A percentile compares a stretch with the other conserved stretches of the same genome.
Conservation (phyloP, 208 protist species). For the Leishmania amazonensis region DNA sequence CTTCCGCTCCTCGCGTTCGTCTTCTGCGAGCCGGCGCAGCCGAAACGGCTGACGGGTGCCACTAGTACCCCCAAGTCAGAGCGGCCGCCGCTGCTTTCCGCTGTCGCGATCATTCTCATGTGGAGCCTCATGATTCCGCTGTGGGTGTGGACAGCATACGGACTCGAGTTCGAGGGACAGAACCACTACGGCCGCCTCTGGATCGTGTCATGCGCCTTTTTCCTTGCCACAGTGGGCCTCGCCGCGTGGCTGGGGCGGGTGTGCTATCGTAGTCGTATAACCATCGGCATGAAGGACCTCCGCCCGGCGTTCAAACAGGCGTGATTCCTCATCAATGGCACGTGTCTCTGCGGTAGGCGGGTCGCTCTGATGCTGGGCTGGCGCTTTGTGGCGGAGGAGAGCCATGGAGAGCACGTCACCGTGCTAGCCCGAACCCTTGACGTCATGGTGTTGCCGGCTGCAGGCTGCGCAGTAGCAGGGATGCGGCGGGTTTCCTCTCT, state of each 20-base stretch:
- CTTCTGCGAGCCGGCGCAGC: conserved; percentile 48
- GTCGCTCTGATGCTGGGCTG: background rate
- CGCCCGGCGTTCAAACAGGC: conserved; percentile 15
- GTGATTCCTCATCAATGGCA: background rate
- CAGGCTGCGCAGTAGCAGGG: background rate
- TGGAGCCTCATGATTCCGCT: conserved; percentile 80
- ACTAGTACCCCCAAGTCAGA: background rate
- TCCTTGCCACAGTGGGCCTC: conserved; percentile 73
- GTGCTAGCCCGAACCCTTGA: background rate
- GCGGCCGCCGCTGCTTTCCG: conserved; percentile 22
- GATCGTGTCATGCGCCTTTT: conserved; percentile 85
- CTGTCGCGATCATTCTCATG: conserved; percentile 30
- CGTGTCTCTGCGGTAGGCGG: background rate
- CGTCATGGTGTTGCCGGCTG: background rate
- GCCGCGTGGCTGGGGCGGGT: conserved; percentile 68
- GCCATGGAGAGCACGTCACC: background rate
- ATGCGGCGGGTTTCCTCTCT: background rate
- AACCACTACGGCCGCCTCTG: conserved; percentile 86
- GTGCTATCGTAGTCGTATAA: conserved; percentile 29
- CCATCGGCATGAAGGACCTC: conserved; percentile 16
- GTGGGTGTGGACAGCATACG: conserved; percentile 78
- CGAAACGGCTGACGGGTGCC: conserved; percentile 8
- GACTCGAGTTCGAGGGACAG: conserved; percentile 83
- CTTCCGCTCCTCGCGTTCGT: conserved; percentile 84
- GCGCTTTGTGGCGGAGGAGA: background rate